Evolutionary conservation across 768 basidiomycete species (phyloP).

Genomic region (Boletales sp.): DNA sequence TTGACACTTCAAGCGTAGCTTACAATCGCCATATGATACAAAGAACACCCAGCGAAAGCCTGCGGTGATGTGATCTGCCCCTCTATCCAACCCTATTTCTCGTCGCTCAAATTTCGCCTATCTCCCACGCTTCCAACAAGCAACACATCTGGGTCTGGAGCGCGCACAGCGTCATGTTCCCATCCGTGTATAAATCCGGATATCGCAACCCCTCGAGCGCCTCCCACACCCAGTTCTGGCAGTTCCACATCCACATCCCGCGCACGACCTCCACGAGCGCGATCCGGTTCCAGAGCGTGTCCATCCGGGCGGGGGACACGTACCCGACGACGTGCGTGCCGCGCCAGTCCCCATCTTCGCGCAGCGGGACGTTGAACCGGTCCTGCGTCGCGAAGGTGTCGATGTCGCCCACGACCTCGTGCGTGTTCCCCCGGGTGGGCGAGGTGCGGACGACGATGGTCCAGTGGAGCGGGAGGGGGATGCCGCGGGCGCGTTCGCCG

Average conservation of each 20-base stretch:
- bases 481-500: constrained; percentile 11
- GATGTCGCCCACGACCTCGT: constrained; percentile 26
- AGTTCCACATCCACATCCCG: constrained; percentile 10
- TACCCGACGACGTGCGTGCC: constrained; percentile 19
- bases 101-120: no score
- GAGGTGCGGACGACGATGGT: constrained; percentile 23
- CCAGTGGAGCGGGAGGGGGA: constrained; percentile 24
- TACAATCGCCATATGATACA: no score
- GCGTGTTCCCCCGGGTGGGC: constrained; percentile 13
- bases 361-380: constrained; percentile 11
- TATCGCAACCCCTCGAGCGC: no score
- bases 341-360: constrained; percentile 19
- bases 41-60: no score
- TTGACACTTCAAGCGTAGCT: no score
- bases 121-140: no score
- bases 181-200: no score
- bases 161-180: no score
- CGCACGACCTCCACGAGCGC: constrained; percentile 14
- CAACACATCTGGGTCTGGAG: no score
- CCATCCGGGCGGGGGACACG: constrained; percentile 10
- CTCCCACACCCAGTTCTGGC: no score
- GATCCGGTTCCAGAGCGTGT: constrained; percentile 11
- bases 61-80: no score
- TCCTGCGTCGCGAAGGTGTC: constrained; percentile 15
- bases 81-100: no score